A percentile compares a stretch with the other conserved stretches of the same genome.
These are phyloP conservation scores for Xylaria scruposa DNA, from an alignment of 495 filamentous ascomycete species.

Conservation along the genomic window DNA sequence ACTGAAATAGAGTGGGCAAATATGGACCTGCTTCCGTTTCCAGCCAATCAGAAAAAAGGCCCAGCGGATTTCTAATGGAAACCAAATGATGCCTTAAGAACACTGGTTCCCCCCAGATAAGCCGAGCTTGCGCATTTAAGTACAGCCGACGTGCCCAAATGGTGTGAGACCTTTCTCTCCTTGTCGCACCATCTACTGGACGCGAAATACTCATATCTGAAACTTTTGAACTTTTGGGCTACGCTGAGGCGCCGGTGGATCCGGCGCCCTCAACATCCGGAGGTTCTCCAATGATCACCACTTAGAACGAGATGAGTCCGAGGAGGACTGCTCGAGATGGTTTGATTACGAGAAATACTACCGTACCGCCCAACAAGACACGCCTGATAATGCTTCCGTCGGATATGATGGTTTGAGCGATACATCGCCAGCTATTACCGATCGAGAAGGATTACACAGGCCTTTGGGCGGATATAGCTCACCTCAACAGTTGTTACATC, in stretches of 20 bases:
- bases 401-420: background rate
- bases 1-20: no score
- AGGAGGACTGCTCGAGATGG: background rate
- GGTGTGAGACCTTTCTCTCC: background rate
- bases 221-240: background rate
- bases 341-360: conserved; percentile 3
- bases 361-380: background rate
- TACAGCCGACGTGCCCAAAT: background rate
- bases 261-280: conserved; percentile 9
- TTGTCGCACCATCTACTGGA: background rate
- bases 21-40: no score
- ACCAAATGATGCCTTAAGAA: no score
- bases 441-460: background rate
- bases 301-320: conserved; percentile 3
- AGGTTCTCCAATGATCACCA: conserved; percentile 1
- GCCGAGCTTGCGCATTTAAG: no score
- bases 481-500: background rate
- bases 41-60: conserved; percentile 1
- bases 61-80: background rate
- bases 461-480: conserved; percentile 1
- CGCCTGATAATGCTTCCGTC: background rate
- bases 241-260: background rate
- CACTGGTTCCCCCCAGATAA: background rate
- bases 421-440: background rate
- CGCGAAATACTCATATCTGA: background rate